Evolutionary conservation across 441 rosid species (phyloP).

Genomic region (Raphanus hybrid): DNA sequence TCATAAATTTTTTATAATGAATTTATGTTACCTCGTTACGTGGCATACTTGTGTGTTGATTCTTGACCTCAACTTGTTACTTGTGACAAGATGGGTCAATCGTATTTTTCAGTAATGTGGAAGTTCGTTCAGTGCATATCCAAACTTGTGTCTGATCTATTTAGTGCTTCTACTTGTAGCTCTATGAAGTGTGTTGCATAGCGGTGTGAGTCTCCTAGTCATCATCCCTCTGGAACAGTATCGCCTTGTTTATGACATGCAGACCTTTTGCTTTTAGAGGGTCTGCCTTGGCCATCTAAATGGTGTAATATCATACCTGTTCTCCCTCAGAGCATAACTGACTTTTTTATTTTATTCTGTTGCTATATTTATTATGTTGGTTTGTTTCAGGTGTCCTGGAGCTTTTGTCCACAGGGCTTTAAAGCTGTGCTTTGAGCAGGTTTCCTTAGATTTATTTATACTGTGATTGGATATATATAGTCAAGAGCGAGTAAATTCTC

Average conservation of each 20-base stretch:
- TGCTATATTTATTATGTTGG: slow-evolving; percentile 8
- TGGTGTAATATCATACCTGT: not conserved
- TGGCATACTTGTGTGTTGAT: not conserved
- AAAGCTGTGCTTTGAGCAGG: not conserved
- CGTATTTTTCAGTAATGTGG: not conserved
- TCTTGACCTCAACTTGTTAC: not conserved
- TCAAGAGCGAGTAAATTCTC: not conserved
- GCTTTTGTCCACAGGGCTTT: not conserved
- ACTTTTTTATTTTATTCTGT: not conserved
- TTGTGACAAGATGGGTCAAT: not conserved
- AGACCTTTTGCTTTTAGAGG: not conserved
- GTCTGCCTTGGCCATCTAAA: not conserved
- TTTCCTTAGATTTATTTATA: not conserved
- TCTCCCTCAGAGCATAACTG: not conserved
- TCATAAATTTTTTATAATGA: slow-evolving; percentile 1
- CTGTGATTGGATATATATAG: not conserved
- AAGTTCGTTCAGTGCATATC: not conserved
- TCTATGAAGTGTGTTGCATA: slow-evolving; percentile 23
- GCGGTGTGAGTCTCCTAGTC: slow-evolving; percentile 1
- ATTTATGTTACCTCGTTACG: not conserved
- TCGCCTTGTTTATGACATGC: not conserved
- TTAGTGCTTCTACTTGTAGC: slow-evolving; percentile 15
- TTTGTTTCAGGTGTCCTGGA: not conserved
- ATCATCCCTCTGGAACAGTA: not conserved
- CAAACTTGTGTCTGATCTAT: not conserved